Percentiles rank a stretch among this genome's conserved stretches.
phyloP scores from a whole-genome alignment of 1,284 basidiomycete genomes.

The Trametes sp. region DNA sequence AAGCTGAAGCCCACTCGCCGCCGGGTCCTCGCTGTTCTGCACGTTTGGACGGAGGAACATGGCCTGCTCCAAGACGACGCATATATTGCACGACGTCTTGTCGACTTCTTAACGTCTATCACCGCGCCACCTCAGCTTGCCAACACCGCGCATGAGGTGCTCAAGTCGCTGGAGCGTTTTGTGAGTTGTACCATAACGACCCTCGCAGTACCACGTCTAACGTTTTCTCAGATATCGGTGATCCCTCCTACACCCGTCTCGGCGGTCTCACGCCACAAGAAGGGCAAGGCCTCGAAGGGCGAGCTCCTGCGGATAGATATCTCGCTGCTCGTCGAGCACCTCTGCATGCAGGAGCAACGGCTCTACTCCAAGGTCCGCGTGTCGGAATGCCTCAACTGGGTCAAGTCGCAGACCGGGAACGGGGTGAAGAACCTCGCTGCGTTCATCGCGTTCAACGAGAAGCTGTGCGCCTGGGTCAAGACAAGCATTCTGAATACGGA shows the following conservation, averaged over 20 bases:
- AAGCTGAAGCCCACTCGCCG: slow-evolving; percentile 63
- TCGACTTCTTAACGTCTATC: slow-evolving; percentile 61
- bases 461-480: slow-evolving; percentile 72
- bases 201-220: slow-evolving; percentile 3
- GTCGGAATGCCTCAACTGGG: slow-evolving; percentile 67
- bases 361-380: slow-evolving; percentile 66
- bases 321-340: slow-evolving; percentile 66
- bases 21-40: slow-evolving; percentile 63
- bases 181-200: slow-evolving; percentile 46
- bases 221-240: slow-evolving; percentile 33
- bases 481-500: slow-evolving; percentile 62
- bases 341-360: slow-evolving; percentile 64
- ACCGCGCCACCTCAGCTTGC: slow-evolving; percentile 51
- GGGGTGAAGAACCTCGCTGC: slow-evolving; percentile 53
- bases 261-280: slow-evolving; percentile 41
- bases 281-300: slow-evolving; percentile 53
- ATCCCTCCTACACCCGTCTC: slow-evolving; percentile 35
- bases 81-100: slow-evolving; percentile 61
- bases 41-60: slow-evolving; percentile 67
- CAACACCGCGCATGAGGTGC: slow-evolving; percentile 56
- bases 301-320: slow-evolving; percentile 64
- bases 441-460: slow-evolving; percentile 69
- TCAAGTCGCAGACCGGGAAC: slow-evolving; percentile 49
- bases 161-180: slow-evolving; percentile 60
- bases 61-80: slow-evolving; percentile 69